These are phyloP conservation scores for Aspergillus awamori DNA, from an alignment of 2,329 filamentous ascomycete species.

Conservation along the genomic window DNA sequence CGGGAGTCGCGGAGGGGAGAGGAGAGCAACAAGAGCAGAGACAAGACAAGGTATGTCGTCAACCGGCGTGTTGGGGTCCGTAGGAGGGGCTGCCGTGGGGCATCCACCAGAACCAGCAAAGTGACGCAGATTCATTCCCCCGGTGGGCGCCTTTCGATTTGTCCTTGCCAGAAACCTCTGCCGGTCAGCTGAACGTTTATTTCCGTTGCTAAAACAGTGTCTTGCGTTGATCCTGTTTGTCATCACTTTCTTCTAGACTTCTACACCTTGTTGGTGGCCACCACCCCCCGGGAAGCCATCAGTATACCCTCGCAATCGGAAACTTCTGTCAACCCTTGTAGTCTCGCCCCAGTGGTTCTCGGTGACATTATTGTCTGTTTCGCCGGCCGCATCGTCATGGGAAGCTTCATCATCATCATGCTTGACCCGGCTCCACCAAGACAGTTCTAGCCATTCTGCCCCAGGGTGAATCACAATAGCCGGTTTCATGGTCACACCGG, in stretches of 20 bases:
- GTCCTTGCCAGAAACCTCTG: neutral
- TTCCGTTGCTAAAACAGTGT: neutral
- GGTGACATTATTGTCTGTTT: no score
- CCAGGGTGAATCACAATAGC: no score
- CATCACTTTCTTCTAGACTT: constrained; percentile 2
- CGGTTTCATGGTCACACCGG: no score
- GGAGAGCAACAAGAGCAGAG: constrained; percentile 13
- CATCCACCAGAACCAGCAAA: neutral
- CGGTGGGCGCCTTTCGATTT: neutral
- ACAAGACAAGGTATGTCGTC: constrained; percentile 24
- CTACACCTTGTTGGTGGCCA: neutral
- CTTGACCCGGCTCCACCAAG: no score
- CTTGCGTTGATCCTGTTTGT: neutral
- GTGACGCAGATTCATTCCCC: neutral
- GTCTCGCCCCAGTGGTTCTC: no score
- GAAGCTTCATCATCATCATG: no score
- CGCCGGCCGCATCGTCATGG: no score
- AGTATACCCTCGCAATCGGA: no score
- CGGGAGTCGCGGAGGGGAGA: constrained; percentile 8
- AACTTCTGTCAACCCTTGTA: no score
- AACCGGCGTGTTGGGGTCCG: constrained; percentile 28
- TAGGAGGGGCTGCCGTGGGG: constrained; percentile 21
- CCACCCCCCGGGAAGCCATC: no score
- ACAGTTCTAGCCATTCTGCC: no score
- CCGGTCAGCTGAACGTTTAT: neutral